Evolutionary conservation across 495 filamentous ascomycete species (phyloP).

Genomic region (Lasiosphaeriaceae sp.): DNA sequence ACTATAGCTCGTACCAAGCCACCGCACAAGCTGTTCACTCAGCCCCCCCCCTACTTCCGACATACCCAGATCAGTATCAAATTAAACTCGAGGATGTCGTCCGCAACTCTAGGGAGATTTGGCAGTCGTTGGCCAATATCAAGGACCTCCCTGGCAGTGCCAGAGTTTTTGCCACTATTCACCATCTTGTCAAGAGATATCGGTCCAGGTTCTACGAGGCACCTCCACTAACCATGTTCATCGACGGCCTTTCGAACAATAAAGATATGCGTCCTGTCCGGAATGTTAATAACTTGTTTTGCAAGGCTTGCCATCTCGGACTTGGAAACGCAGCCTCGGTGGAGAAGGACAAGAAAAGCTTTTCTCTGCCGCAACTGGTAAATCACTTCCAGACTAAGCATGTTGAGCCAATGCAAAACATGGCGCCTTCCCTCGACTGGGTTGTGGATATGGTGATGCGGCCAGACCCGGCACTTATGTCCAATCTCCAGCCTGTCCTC

Average conservation of each 20-base stretch:
- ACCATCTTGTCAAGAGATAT: conserved; percentile 56
- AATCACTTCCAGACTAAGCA: conserved; percentile 67
- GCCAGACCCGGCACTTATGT: conserved; percentile 49
- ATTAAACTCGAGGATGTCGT: conserved; percentile 57
- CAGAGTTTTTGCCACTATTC: conserved; percentile 59
- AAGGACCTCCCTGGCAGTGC: conserved; percentile 61
- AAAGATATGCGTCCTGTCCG: conserved; percentile 64
- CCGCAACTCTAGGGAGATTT: conserved; percentile 55
- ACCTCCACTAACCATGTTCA: conserved; percentile 57
- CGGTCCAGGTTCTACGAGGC: conserved; percentile 49
- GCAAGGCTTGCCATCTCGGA: conserved; percentile 53
- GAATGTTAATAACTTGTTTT: conserved; percentile 60
- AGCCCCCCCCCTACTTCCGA: conserved; percentile 6
- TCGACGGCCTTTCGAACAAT: conserved; percentile 62
- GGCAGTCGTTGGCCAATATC: conserved; percentile 55
- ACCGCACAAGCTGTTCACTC: conserved; percentile 16
- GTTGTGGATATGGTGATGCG: conserved; percentile 66
- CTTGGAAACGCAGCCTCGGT: conserved; percentile 30
- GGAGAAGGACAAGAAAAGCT: conserved; percentile 46
- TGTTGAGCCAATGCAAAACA: conserved; percentile 31
- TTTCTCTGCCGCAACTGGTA: conserved; percentile 57
- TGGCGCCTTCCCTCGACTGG: conserved; percentile 52
- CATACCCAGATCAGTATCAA: conserved; percentile 39
- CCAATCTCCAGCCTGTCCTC: conserved; percentile 40
- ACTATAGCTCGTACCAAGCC: conserved; percentile 21